Evolutionary conservation across 371 early-diverging fungal genomes (phyloP), one percentile per base, ranked within the genome.

Genomic region (Globomyces sp.): DNA sequence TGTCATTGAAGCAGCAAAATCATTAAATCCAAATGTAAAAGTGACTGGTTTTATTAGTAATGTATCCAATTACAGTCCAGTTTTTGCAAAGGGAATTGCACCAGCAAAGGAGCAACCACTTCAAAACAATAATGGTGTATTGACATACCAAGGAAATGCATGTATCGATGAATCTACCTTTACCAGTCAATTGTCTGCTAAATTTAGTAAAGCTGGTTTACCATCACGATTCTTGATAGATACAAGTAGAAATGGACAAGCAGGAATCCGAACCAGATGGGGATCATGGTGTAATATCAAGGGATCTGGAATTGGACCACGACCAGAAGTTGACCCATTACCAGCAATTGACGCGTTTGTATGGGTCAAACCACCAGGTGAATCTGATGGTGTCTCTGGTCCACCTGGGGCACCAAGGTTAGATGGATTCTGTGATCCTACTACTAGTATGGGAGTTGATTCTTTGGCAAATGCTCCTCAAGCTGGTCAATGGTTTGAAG

Each of bases 341-440:
- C 55, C 72, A 57, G 4, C 40, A 5, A 57, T 74, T 55, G 75
- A 78, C 55, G 75, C 75, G 34, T 79, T 74, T 61, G 60, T 74
- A 24, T 75, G 78, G 77, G 49, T 75, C 46, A 75, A 75, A 74
- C 75, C 75, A 34, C 76, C 64, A 10, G 75, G 75, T 46, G 75
- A 75, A 52, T 53, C 66, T 37, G 75, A 75, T 61, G 75, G 75
- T 53, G 71, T 69, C 44, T 78, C 78, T 44, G 68, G 66, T 37
- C 51, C 51, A 4, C 51, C 66, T 36, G 59, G 57, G 5, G 59
- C 72, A 11, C 58, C 63, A 1, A 67, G 72, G 44, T 45, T 57
- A 42, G 72, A 71, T 58, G 68, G 51, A 11, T 49, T 68, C 76
- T 71, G 72, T 73, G 72, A 68, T 4, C 72, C 58, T 1, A 57